Percentiles rank a stretch among this genome's conserved stretches.
Evolutionary conservation across 2,329 filamentous ascomycete species (phyloP).

Genomic region (Hymenoscyphus linearis): DNA sequence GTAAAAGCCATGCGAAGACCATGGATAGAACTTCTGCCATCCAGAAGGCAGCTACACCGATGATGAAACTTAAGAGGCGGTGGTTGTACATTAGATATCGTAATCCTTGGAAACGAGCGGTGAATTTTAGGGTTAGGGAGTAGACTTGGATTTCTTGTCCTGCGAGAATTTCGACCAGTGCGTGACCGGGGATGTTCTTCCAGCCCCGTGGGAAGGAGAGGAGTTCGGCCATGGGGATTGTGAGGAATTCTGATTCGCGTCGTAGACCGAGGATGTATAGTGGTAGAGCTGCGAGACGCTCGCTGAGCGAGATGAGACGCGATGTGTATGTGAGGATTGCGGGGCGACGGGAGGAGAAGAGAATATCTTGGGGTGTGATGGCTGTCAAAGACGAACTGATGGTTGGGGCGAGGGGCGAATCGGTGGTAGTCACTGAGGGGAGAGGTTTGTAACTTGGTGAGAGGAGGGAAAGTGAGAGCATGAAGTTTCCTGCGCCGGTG

Average conservation of each 20-base stretch:
- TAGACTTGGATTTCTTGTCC: constrained; percentile 73
- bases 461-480: constrained; percentile 75
- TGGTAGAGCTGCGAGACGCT: constrained; percentile 57
- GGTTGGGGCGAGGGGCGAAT: constrained; percentile 18
- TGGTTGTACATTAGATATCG: constrained; percentile 85
- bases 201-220: constrained; percentile 52
- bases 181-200: constrained; percentile 41
- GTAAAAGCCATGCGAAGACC: constrained; percentile 57
- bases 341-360: constrained; percentile 65
- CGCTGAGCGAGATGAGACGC: constrained; percentile 60
- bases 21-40: constrained; percentile 64
- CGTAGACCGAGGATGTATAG: constrained; percentile 64
- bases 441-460: constrained; percentile 38
- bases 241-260: constrained; percentile 58
- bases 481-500: constrained; percentile 80
- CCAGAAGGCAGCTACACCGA: constrained; percentile 74
- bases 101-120: constrained; percentile 70
- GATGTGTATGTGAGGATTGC: constrained; percentile 75
- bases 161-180: constrained; percentile 40
- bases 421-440: constrained; percentile 23
- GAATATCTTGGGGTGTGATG: constrained; percentile 33
- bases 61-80: constrained; percentile 61
- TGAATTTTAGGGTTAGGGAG: constrained; percentile 59
- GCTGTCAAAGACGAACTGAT: constrained; percentile 7
- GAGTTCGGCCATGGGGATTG: constrained; percentile 67